Evolutionary conservation across 495 filamentous ascomycete genomes (phyloP).

Genomic region (Lasiosphaeria ovina): DNA sequence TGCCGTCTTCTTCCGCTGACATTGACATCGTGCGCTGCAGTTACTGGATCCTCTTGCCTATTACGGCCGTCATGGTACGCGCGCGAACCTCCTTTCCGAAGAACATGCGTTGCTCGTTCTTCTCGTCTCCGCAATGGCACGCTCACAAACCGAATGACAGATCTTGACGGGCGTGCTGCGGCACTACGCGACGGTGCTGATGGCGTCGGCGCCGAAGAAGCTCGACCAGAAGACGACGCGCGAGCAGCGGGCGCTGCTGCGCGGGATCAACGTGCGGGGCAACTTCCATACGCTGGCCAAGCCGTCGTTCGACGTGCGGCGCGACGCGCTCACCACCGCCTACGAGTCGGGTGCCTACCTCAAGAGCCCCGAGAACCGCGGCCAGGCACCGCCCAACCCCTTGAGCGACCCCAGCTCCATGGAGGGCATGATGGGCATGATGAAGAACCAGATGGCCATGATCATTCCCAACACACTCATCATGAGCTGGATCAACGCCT

Average conservation of each 20-base stretch:
- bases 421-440: slow-evolving; percentile 99
- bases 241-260: slow-evolving; percentile 84
- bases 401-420: slow-evolving; percentile 97
- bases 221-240: slow-evolving; percentile 70
- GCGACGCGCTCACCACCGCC: slow-evolving; percentile 72
- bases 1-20: slow-evolving; percentile 5
- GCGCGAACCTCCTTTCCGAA: neutral
- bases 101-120: neutral
- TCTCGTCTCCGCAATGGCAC: slow-evolving; percentile 6
- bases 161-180: slow-evolving; percentile 92
- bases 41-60: slow-evolving; percentile 98
- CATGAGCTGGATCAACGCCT: slow-evolving; percentile 99
- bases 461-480: slow-evolving; percentile 98
- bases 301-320: slow-evolving; percentile 73
- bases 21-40: slow-evolving; percentile 41
- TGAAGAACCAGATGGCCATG: slow-evolving; percentile 99
- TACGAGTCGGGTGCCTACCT: slow-evolving; percentile 85
- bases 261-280: slow-evolving; percentile 78
- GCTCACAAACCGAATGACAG: slow-evolving; percentile 38
- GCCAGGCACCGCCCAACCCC: slow-evolving; percentile 87
- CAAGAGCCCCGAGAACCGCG: slow-evolving; percentile 81
- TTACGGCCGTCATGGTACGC: slow-evolving; percentile 91
- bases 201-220: slow-evolving; percentile 82
- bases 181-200: slow-evolving; percentile 90
- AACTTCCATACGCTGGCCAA: slow-evolving; percentile 73